A percentile compares a stretch with the other conserved stretches of the same genome.
phyloP scores from a whole-genome alignment of 305 asterid genomes.

The Fraxinus sp. region DNA sequence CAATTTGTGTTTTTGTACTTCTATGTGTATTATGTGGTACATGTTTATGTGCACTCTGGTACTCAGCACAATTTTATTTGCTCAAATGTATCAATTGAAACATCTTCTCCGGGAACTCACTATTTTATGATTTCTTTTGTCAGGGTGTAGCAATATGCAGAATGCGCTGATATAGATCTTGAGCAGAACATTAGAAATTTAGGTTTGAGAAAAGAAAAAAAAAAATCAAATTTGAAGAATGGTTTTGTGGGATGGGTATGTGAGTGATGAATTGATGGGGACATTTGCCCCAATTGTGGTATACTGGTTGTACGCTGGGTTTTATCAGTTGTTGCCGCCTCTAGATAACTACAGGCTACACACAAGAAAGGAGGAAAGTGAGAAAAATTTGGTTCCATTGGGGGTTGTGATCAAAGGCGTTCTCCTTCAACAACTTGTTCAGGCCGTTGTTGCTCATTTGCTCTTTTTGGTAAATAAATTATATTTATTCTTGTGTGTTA shows the following conservation, averaged over 20 bases:
- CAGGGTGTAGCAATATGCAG: constrained; percentile 39
- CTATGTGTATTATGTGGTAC: background rate
- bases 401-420: constrained; percentile 67
- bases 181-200: constrained; percentile 22
- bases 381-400: constrained; percentile 65
- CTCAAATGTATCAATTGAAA: background rate
- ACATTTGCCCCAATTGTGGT: constrained; percentile 78
- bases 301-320: constrained; percentile 80
- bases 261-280: constrained; percentile 79
- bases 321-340: constrained; percentile 65
- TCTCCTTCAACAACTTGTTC: constrained; percentile 65
- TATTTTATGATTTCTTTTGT: constrained; percentile 14
- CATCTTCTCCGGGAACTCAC: background rate
- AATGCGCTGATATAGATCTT: constrained; percentile 31
- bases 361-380: constrained; percentile 59
- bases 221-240: constrained; percentile 24
- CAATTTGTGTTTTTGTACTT: background rate
- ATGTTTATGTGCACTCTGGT: background rate
- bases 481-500: background rate
- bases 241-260: constrained; percentile 79
- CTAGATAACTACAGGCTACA: constrained; percentile 70
- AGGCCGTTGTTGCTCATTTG: constrained; percentile 62
- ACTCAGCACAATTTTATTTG: background rate
- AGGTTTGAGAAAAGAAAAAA: constrained; percentile 13
- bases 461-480: constrained; percentile 58